Base-by-base conservation (phyloP, 257 asterid species). In the Salvia hispanica region DNA sequence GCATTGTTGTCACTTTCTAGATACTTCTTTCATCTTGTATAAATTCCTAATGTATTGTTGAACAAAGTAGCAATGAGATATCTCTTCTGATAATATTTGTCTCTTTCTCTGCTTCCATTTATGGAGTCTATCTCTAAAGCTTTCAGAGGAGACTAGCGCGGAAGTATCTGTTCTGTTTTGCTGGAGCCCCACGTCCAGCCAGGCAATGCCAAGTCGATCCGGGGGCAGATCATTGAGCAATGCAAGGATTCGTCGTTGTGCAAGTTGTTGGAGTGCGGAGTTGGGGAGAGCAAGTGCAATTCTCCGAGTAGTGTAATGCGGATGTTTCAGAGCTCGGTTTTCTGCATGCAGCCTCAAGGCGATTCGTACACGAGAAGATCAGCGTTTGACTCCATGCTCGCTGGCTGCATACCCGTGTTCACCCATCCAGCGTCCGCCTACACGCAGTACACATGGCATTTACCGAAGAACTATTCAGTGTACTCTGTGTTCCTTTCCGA, bases 181-280 rank as follows among this genome's bases (percentile, higher is more conserved):
- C 96, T 5, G 97, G 97, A 9, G 97, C 93, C 0, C 95, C 91
- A 0, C 93, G 97, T 1, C 97, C 95, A 0, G 96, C 97, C 95
- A 0, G 96, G 80, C n/a, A 75, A 83, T 18, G 69, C 57, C 3
- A 84, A 82, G 73, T 91, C 96, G 16, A 91, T 88, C 46, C 74
- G 97, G 64, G 96, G 84, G 13, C 84, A 83, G 79, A 78, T 91
- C 57, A 91, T 88, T 3, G 75, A 81, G 7, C 95, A 91, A 42
- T 91, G 97, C 77, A 83, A 76, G 84, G 78, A 80, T 0, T 88
- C 95, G 3, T 76, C 71, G 50, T 76, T 15, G 12, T 74, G 97
- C 66, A 79, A 77, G 61, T 74, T 91, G 31, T 74, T 91, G 57
- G 91, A 91, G 75, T 91, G 96, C 59, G 95, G 77, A 70, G 50